Conservation (phyloP, 345 rosid genomes). For the Iberis pinnata region DNA sequence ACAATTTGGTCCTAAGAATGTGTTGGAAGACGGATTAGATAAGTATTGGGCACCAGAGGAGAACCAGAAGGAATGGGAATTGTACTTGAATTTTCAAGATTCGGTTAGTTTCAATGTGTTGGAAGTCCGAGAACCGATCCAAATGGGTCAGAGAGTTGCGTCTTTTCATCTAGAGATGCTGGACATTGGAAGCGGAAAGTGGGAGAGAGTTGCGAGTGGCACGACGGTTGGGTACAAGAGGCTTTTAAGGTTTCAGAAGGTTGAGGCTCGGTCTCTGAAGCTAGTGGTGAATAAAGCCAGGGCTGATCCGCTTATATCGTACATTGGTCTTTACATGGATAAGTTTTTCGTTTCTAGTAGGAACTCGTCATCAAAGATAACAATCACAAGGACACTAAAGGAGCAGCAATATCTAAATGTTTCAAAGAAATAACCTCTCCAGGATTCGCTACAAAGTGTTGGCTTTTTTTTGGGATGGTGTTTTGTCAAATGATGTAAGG, state of each 20-base stretch:
- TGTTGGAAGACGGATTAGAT: conserved; percentile 50
- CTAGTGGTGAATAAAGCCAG: conserved; percentile 55
- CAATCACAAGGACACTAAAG: conserved; percentile 26
- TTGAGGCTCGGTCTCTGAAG: conserved; percentile 42
- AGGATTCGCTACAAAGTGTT: too few species aligned
- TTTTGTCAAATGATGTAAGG: too few species aligned
- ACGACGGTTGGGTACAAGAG: conserved; percentile 76
- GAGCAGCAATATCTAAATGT: not conserved
- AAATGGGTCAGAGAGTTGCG: conserved; percentile 72
- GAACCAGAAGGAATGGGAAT: conserved; percentile 41
- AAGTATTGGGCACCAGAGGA: conserved; percentile 85
- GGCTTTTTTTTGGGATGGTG: too few species aligned
- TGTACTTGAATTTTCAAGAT: conserved; percentile 44
- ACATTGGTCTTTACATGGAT: conserved; percentile 60
- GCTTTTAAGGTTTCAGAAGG: conserved; percentile 48
- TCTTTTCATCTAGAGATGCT: conserved; percentile 49
- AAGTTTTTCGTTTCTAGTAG: conserved; percentile 26
- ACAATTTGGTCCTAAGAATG: conserved; percentile 41
- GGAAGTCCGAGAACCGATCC: conserved; percentile 73
- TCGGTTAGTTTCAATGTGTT: conserved; percentile 58
- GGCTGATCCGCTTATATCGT: conserved; percentile 72
- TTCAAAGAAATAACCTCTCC: conserved; percentile 3
- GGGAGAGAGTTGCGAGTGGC: conserved; percentile 53
- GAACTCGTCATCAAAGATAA: conserved; percentile 10
- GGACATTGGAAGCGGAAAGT: conserved; percentile 31